Evolutionary conservation across 352 stramenopile genomes (phyloP).

Genomic region (Globisporangium viniferum): DNA sequence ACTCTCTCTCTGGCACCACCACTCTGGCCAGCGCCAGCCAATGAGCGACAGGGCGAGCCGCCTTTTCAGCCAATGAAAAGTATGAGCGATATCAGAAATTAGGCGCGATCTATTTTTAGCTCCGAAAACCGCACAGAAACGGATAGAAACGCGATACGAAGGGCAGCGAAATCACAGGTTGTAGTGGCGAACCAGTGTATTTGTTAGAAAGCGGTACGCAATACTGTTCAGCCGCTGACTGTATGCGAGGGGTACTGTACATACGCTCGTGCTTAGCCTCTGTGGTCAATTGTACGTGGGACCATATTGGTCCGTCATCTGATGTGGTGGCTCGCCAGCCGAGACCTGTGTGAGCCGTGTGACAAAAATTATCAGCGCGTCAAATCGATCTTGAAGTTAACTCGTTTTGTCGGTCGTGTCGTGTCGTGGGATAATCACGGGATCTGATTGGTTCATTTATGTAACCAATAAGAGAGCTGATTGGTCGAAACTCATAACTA

Average conservation of each 20-base stretch:
- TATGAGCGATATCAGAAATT: neutral
- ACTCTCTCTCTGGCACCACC: neutral
- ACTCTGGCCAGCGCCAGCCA: neutral
- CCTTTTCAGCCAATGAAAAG: neutral
- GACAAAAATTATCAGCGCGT: neutral
- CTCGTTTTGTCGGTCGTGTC: neutral
- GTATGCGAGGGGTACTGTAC: neutral
- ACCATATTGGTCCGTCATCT: neutral
- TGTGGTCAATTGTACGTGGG: neutral
- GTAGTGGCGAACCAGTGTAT: neutral
- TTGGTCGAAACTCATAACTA: neutral
- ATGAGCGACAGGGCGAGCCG: neutral
- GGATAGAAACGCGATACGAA: conserved; percentile 8
- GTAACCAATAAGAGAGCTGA: neutral
- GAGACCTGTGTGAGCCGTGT: neutral
- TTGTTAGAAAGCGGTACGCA: neutral
- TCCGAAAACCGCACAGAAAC: neutral
- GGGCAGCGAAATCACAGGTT: neutral
- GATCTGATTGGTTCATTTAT: neutral
- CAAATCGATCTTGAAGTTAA: conserved; percentile 8
- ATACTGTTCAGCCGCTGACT: neutral
- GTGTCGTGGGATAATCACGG: neutral
- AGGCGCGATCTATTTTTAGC: conserved; percentile 4
- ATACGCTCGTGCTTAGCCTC: neutral
- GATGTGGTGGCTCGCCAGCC: too few relatives aligned